Conservation (phyloP, 225 moss, liverwort and hornwort species). For the Polytrichum commune region DNA sequence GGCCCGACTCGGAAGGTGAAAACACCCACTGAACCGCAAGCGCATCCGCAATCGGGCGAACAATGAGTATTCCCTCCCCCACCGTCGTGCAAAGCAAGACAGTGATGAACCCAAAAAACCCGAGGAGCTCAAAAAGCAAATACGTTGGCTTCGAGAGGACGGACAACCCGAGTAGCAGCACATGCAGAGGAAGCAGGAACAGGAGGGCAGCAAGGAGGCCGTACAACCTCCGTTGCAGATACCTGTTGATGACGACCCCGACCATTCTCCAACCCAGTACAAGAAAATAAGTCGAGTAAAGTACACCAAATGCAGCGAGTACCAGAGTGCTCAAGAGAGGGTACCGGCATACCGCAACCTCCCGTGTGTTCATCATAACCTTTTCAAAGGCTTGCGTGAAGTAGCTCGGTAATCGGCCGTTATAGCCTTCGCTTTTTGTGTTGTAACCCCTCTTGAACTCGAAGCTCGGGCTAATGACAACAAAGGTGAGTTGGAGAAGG, state of each 20-base stretch:
- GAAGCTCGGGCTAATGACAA: slow-evolving; percentile 74
- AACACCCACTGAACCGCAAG: slow-evolving; percentile 83
- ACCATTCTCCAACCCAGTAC: slow-evolving; percentile 90
- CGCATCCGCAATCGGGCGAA: slow-evolving; percentile 89
- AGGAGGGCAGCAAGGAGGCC: slow-evolving; percentile 74
- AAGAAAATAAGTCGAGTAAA: slow-evolving; percentile 80
- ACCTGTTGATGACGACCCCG: slow-evolving; percentile 82
- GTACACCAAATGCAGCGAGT: slow-evolving; percentile 69
- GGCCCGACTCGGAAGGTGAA: slow-evolving; percentile 45
- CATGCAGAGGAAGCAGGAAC: slow-evolving; percentile 79
- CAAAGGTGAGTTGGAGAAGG: slow-evolving; percentile 76
- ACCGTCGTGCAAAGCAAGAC: slow-evolving; percentile 84
- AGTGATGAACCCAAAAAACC: slow-evolving; percentile 81
- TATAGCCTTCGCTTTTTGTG: slow-evolving; percentile 65
- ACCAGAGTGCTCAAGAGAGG: slow-evolving; percentile 87
- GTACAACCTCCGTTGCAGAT: slow-evolving; percentile 73
- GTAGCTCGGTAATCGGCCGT: slow-evolving; percentile 67
- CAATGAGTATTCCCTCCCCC: slow-evolving; percentile 84
- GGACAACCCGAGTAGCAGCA: slow-evolving; percentile 77
- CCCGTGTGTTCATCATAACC: slow-evolving; percentile 40
- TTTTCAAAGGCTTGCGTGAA: slow-evolving; percentile 83
- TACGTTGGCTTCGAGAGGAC: slow-evolving; percentile 70
- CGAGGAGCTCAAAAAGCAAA: slow-evolving; percentile 73
- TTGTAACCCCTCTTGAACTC: slow-evolving; percentile 66
- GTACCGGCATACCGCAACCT: slow-evolving; percentile 79